A percentile compares a stretch with the other conserved stretches of the same genome.
phyloP scores from a whole-genome alignment of 2,329 filamentous ascomycete genomes.

The Leptographium wingfieldii region DNA sequence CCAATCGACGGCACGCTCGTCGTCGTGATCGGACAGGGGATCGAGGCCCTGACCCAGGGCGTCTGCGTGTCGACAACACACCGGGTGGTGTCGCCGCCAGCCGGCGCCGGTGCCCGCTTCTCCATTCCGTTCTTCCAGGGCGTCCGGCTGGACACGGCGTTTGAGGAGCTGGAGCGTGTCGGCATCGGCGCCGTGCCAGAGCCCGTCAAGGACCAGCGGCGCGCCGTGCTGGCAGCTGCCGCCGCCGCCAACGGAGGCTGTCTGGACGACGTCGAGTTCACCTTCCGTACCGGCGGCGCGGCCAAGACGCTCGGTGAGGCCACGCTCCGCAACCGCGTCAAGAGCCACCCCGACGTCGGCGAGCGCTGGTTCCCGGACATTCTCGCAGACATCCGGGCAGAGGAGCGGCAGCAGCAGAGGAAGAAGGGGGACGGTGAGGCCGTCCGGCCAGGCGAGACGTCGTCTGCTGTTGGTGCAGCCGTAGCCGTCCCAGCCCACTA shows the following conservation, averaged over 20 bases:
- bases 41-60: slow-evolving; percentile 74
- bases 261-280: slow-evolving; percentile 73
- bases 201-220: slow-evolving; percentile 48
- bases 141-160: slow-evolving; percentile 64
- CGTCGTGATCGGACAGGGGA: slow-evolving; percentile 75
- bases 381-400: slow-evolving; percentile 41
- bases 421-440: neutral
- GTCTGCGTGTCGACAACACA: slow-evolving; percentile 77
- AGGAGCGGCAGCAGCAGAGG: slow-evolving; percentile 28
- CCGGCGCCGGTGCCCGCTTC: slow-evolving; percentile 60
- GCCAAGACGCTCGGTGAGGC: slow-evolving; percentile 66
- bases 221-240: slow-evolving; percentile 32
- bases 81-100: slow-evolving; percentile 61
- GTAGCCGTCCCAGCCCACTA: too few species aligned
- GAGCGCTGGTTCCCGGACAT: slow-evolving; percentile 67
- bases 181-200: slow-evolving; percentile 48
- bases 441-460: too few species aligned
- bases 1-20: slow-evolving; percentile 68
- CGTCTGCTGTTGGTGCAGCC: too few species aligned
- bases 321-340: slow-evolving; percentile 70
- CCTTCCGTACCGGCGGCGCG: slow-evolving; percentile 58
- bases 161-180: slow-evolving; percentile 58
- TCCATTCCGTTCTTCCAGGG: slow-evolving; percentile 85
- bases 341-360: slow-evolving; percentile 78
- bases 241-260: slow-evolving; percentile 41